Evolutionary conservation across 139 green algal genomes (phyloP).

Genomic region (Zygnema cylindricum): DNA sequence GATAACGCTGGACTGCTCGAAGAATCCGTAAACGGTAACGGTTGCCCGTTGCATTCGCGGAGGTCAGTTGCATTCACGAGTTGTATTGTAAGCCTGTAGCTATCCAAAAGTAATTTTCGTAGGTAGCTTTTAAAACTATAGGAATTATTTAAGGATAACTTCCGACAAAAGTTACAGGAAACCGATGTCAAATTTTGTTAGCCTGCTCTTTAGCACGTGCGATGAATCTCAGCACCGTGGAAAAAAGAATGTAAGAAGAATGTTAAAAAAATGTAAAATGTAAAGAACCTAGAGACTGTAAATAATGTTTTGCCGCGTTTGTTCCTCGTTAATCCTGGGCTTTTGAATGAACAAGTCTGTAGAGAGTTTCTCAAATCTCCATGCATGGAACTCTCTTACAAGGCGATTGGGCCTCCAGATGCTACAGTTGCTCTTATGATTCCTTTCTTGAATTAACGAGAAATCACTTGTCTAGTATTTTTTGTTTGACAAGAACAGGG

Average conservation of each 20-base stretch:
- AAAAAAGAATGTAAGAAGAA: too few species aligned
- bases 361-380: too few species aligned
- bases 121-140: neutral
- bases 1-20: too few species aligned
- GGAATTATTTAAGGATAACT: neutral
- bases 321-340: neutral
- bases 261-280: too few species aligned
- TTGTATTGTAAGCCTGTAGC: neutral
- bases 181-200: neutral
- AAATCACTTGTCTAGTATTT: neutral
- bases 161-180: neutral
- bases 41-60: neutral
- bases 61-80: neutral
- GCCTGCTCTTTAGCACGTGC: neutral
- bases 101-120: neutral
- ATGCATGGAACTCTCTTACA: too few species aligned
- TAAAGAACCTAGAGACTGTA: neutral
- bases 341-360: neutral
- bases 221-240: too few species aligned
- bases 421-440: too few species aligned
- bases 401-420: too few species aligned
- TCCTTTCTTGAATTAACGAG: neutral
- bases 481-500: neutral
- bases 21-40: neutral
- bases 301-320: neutral